These are phyloP conservation scores for Sugiyamaella xylanicola DNA, from an alignment of 1,139 yeast species.

Conservation along the genomic window DNA sequence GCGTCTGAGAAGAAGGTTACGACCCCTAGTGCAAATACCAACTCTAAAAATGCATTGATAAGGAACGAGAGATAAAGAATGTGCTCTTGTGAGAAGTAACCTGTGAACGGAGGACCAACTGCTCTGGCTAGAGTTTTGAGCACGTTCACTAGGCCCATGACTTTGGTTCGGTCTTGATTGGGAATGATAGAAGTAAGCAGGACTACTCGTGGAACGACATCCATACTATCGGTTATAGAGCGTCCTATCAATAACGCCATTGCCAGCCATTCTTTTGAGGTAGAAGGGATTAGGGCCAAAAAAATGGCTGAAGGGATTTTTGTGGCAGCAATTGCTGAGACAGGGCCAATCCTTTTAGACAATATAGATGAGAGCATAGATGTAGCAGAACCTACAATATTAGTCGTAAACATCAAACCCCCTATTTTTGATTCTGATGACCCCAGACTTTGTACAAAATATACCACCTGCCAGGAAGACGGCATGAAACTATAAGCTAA, in stretches of 20 bases:
- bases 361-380: constrained; percentile 72
- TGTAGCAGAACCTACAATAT: constrained; percentile 60
- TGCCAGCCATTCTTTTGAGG: constrained; percentile 36
- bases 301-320: constrained; percentile 79
- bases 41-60: constrained; percentile 60
- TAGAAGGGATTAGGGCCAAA: constrained; percentile 57
- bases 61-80: constrained; percentile 59
- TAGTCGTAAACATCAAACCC: constrained; percentile 61
- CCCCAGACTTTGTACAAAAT: constrained; percentile 49
- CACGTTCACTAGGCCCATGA: constrained; percentile 82
- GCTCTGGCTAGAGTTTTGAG: constrained; percentile 85
- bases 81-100: constrained; percentile 60
- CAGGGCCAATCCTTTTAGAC: constrained; percentile 72
- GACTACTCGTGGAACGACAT: constrained; percentile 87
- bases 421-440: constrained; percentile 45
- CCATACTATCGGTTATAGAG: constrained; percentile 71
- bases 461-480: constrained; percentile 83
- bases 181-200: constrained; percentile 68
- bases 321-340: constrained; percentile 70
- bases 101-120: constrained; percentile 79
- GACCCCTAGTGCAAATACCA: constrained; percentile 38
- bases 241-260: constrained; percentile 49
- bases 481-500: constrained; percentile 89
- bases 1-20: constrained; percentile 27
- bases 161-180: constrained; percentile 65